A percentile compares a stretch with the other conserved stretches of the same genome.
Evolutionary conservation across 495 filamentous ascomycete genomes (phyloP).

Genomic region (Hypoxylon fuscum): DNA sequence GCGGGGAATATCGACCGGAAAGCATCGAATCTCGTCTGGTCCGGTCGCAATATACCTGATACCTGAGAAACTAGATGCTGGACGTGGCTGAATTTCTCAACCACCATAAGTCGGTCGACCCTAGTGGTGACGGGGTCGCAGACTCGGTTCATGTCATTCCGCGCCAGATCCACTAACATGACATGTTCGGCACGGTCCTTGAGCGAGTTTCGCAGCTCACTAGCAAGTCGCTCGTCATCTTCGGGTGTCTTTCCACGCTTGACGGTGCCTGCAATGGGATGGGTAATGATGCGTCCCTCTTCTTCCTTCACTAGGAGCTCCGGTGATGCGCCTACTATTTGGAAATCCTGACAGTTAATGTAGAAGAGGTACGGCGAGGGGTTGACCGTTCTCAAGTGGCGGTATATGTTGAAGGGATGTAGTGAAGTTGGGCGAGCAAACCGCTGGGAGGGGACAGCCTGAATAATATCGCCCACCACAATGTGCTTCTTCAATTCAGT

Average conservation of each 20-base stretch:
- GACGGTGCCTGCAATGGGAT: conserved; percentile 96
- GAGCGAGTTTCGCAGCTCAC: conserved; percentile 77
- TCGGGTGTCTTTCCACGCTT: conserved; percentile 80
- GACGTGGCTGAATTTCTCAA: conserved; percentile 95
- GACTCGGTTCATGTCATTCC: conserved; percentile 96
- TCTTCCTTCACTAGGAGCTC: conserved; percentile 94
- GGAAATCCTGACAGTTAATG: conserved; percentile 87
- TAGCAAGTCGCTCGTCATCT: conserved; percentile 82
- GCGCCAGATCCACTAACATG: conserved; percentile 97
- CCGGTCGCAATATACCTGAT: conserved; percentile 81
- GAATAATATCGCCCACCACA: conserved; percentile 90
- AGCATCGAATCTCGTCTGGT: conserved; percentile 91
- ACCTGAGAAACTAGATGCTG: conserved; percentile 97
- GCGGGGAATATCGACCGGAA: conserved; percentile 97
- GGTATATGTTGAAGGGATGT: conserved; percentile 98
- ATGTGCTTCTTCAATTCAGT: conserved; percentile 86
- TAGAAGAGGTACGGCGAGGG: conserved; percentile 98
- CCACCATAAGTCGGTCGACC: conserved; percentile 93
- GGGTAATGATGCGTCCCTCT: conserved; percentile 87
- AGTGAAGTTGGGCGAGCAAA: conserved; percentile 87
- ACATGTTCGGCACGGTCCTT: conserved; percentile 98
- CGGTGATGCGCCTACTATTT: conserved; percentile 93
- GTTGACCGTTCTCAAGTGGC: conserved; percentile 92
- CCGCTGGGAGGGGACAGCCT: conserved; percentile 93
- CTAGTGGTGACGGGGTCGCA: conserved; percentile 89